A percentile compares a stretch with the other conserved stretches of the same genome.
These are phyloP conservation scores for Polyplosphaeria fusca DNA, from an alignment of 495 filamentous ascomycete species.

Conservation along the genomic window DNA sequence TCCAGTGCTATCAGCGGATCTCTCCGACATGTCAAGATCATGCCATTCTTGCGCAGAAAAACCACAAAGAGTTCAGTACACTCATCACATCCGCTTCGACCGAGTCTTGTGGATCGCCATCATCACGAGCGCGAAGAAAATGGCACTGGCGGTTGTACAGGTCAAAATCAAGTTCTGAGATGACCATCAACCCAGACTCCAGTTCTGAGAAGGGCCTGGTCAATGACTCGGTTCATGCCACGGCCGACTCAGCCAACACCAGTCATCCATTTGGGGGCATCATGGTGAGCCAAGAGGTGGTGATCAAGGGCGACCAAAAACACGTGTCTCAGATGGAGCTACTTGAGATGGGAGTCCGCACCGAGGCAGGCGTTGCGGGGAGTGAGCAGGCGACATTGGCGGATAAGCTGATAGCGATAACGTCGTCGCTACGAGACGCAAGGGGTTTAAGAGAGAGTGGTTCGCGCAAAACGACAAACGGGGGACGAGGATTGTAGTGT, in stretches of 20 bases:
- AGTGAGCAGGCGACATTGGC: constrained; percentile 38
- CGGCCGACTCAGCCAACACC: constrained; percentile 51
- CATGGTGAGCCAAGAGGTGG: constrained; percentile 45
- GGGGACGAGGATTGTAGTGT: too few species aligned
- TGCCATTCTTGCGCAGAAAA: constrained; percentile 50
- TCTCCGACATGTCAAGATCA: constrained; percentile 51
- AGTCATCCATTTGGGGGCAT: constrained; percentile 41
- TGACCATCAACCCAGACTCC: constrained; percentile 44
- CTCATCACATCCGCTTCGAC: constrained; percentile 36
- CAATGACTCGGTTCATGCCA: not conserved
- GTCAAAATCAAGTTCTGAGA: constrained; percentile 3
- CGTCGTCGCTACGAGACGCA: constrained; percentile 30
- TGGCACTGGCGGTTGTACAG: constrained; percentile 13
- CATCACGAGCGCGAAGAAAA: not conserved
- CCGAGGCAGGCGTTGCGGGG: constrained; percentile 29
- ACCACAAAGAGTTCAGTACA: constrained; percentile 48
- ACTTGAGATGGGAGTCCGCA: constrained; percentile 21
- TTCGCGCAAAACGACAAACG: too few species aligned
- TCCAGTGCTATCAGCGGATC: constrained; percentile 55
- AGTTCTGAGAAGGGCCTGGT: constrained; percentile 44
- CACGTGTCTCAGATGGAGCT: constrained; percentile 28
- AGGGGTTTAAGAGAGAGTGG: too few species aligned
- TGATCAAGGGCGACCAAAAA: constrained; percentile 33
- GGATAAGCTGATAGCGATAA: constrained; percentile 39
- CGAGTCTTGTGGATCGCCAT: not conserved